A percentile compares a stretch with the other conserved stretches of the same genome.
These are phyloP conservation scores for Micractinium sp. DNA, from an alignment of 139 green algal species.

Conservation along the genomic window DNA sequence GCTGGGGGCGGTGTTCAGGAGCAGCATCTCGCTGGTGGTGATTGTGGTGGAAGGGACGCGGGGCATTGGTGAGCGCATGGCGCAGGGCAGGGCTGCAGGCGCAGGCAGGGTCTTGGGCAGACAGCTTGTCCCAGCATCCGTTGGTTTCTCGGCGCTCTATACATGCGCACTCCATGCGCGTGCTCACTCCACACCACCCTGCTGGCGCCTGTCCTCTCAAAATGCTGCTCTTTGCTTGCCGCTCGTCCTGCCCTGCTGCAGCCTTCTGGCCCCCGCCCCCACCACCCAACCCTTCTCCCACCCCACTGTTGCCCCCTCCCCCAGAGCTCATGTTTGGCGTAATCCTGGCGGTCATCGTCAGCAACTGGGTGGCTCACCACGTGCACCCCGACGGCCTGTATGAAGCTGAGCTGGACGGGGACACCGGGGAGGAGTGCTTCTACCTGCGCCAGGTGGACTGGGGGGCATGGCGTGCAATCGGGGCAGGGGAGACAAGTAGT, in stretches of 20 bases:
- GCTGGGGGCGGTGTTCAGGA: conserved; percentile 90
- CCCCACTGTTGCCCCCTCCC: background rate
- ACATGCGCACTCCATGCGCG: background rate
- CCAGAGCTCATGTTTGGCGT: conserved; percentile 85
- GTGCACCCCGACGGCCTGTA: conserved; percentile 89
- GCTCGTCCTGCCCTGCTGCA: too few relatives aligned
- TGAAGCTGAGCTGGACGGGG: conserved; percentile 85
- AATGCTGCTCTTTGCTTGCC: background rate
- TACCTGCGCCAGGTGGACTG: conserved; percentile 24
- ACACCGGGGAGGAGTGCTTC: conserved; percentile 48
- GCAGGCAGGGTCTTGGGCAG: background rate
- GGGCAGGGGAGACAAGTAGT: background rate
- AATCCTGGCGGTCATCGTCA: conserved; percentile 75
- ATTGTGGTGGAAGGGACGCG: conserved; percentile 83
- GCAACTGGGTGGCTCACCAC: conserved; percentile 83
- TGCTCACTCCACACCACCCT: too few relatives aligned
- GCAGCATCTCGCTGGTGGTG: conserved; percentile 88
- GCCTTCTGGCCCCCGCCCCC: background rate
- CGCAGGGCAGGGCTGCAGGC: background rate
- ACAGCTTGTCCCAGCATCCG: background rate
- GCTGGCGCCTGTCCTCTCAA: background rate
- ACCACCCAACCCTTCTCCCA: background rate
- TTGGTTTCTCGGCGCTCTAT: background rate
- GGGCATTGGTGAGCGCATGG: conserved; percentile 12
- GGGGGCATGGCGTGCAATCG: background rate